Conservation (phyloP, 1,139 yeast species). For the Yamadazyma triangularis region DNA sequence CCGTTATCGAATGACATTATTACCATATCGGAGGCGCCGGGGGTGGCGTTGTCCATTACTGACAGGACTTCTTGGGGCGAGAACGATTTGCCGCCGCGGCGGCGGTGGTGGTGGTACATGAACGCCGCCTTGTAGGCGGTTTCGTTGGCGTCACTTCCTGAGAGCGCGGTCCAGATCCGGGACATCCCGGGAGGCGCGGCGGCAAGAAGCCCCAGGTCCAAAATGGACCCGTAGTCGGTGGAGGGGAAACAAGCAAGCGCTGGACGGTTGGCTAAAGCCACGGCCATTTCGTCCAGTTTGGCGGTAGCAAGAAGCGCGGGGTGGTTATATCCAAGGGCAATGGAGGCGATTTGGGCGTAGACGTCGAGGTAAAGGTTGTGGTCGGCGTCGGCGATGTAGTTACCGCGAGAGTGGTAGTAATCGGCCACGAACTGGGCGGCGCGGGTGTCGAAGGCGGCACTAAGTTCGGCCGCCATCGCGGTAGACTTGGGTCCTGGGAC, state of each 20-base stretch:
- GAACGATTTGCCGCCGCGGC: conserved; percentile 53
- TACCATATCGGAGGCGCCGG: conserved; percentile 67
- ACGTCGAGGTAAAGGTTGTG: conserved; percentile 58
- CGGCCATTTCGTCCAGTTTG: conserved; percentile 56
- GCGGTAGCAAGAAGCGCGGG: conserved; percentile 57
- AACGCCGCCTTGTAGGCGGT: conserved; percentile 76
- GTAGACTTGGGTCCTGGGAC: conserved; percentile 62
- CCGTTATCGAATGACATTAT: conserved; percentile 67
- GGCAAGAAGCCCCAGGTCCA: conserved; percentile 52
- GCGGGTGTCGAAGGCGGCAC: conserved; percentile 55
- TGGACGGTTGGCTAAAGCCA: conserved; percentile 63
- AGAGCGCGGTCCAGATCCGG: conserved; percentile 64
- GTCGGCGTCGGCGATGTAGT: conserved; percentile 64
- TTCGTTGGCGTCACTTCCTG: conserved; percentile 77
- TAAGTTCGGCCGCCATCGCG: conserved; percentile 44
- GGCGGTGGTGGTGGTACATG: conserved; percentile 61
- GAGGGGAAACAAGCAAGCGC: conserved; percentile 71
- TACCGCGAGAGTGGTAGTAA: conserved; percentile 57
- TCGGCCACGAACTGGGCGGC: conserved; percentile 63
- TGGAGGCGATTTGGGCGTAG: conserved; percentile 66
- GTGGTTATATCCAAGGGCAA: conserved; percentile 67
- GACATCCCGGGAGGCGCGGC: conserved; percentile 69
- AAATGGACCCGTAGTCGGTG: conserved; percentile 44
- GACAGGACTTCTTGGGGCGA: conserved; percentile 52
- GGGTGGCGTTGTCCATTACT: conserved; percentile 62